Evolutionary conservation across 75 land plant genomes (phyloP).

Genomic region (Sequoiadendron giganteum): DNA sequence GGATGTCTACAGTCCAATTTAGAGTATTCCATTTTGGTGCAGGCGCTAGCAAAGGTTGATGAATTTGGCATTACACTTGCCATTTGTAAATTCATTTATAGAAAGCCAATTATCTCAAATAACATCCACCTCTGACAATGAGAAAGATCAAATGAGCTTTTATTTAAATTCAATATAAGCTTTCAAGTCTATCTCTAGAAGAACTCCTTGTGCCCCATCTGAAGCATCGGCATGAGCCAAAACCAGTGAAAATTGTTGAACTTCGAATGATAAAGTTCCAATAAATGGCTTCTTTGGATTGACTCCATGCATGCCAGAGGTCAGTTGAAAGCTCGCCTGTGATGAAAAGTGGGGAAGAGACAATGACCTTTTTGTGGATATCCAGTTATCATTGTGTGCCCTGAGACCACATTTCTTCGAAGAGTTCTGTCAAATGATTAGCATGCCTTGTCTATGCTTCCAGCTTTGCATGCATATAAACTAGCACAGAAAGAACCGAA

Average conservation of each 20-base stretch:
- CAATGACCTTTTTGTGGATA: neutral
- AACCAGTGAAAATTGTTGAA: conserved; percentile 35
- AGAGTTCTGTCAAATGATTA: no score
- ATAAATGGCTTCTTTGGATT: conserved; percentile 5
- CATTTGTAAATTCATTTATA: no score
- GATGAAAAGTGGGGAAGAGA: conserved; percentile 1
- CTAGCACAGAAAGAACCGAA: no score
- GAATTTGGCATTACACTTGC: no score
- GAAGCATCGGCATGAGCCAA: conserved; percentile 28
- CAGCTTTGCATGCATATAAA: no score
- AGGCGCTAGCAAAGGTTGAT: no score
- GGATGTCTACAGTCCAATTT: no score
- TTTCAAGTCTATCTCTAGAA: conserved; percentile 29
- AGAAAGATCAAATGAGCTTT: conserved; percentile 22
- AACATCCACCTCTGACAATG: neutral
- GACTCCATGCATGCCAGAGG: neutral
- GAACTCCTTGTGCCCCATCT: conserved; percentile 42
- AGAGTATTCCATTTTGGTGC: no score
- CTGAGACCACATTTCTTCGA: no score
- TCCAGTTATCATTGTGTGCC: no score
- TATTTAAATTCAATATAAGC: conserved; percentile 12
- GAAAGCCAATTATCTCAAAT: conserved; percentile 25
- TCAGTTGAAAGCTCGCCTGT: neutral
- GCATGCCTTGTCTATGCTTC: no score
- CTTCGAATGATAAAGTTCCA: conserved; percentile 15